phyloP scores from a whole-genome alignment of 2,329 filamentous ascomycete genomes.

The Botryotinia convoluta region DNA sequence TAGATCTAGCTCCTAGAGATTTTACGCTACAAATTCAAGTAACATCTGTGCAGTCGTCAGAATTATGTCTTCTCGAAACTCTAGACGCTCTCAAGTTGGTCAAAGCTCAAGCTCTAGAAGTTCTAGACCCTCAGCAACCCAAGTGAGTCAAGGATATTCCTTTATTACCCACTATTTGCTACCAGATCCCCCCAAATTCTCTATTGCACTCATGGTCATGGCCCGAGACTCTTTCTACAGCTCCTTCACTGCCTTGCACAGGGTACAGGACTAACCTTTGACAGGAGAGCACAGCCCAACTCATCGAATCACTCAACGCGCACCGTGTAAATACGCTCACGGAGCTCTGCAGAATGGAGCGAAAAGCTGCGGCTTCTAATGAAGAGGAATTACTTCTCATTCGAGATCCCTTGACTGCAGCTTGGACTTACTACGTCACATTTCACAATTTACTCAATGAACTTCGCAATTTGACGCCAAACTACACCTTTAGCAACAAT shows the following conservation, averaged over 20 bases:
- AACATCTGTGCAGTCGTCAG: background rate
- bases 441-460: slow-evolving; percentile 68
- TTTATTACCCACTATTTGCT: slow-evolving; percentile 3
- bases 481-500: slow-evolving; percentile 65
- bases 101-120: slow-evolving; percentile 19
- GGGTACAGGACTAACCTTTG: slow-evolving; percentile 20
- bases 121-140: slow-evolving; percentile 29
- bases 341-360: slow-evolving; percentile 69
- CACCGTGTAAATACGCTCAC: slow-evolving; percentile 73
- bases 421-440: slow-evolving; percentile 70
- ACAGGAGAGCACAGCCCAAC: slow-evolving; percentile 42
- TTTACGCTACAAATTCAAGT: background rate
- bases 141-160: slow-evolving; percentile 35
- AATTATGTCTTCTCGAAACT: slow-evolving; percentile 28
- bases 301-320: slow-evolving; percentile 61
- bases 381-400: slow-evolving; percentile 58
- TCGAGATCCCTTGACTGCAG: slow-evolving; percentile 63
- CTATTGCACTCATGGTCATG: background rate
- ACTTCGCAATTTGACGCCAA: slow-evolving; percentile 63
- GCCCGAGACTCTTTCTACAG: background rate
- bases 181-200: background rate
- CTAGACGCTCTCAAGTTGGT: slow-evolving; percentile 25
- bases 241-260: background rate
- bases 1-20: background rate
- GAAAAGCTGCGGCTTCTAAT: slow-evolving; percentile 57